Conservation (phyloP, 106 monocot species). For the Dendrobium catenatum region DNA sequence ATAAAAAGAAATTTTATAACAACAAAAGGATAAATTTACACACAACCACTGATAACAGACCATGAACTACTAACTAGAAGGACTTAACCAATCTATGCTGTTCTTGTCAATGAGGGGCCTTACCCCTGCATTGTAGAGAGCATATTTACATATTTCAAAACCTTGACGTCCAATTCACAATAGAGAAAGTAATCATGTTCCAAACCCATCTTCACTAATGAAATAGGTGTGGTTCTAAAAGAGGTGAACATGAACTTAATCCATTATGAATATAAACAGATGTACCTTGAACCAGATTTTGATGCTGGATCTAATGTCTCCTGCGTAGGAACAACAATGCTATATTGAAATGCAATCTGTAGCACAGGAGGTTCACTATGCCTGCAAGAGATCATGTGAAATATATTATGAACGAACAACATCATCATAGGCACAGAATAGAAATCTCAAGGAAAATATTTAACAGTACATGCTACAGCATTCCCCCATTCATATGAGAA, state of each 20-base stretch:
- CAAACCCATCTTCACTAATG: not conserved
- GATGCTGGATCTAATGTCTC: conserved; percentile 26
- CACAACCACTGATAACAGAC: not conserved
- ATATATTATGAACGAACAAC: not conserved
- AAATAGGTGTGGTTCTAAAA: not conserved
- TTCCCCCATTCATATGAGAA: not conserved
- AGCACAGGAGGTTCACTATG: conserved; percentile 72
- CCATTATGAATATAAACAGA: not conserved
- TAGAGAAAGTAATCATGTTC: not conserved
- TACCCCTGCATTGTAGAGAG: not conserved
- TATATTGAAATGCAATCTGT: conserved; percentile 92
- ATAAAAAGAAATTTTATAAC: not conserved
- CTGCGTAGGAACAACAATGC: conserved; percentile 57
- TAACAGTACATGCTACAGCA: not conserved
- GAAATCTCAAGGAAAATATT: not conserved
- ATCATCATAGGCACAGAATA: not conserved
- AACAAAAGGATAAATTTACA: not conserved
- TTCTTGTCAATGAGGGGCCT: not conserved
- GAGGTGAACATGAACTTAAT: not conserved
- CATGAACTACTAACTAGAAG: not conserved
- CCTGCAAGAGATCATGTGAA: conserved; percentile 28
- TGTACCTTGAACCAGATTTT: conserved; percentile 45
- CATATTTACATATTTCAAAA: not conserved
- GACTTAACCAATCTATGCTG: not conserved
- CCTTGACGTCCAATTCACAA: not conserved